Evolutionary conservation across 306 rosid species (phyloP).

Genomic region (Betula pendula): DNA sequence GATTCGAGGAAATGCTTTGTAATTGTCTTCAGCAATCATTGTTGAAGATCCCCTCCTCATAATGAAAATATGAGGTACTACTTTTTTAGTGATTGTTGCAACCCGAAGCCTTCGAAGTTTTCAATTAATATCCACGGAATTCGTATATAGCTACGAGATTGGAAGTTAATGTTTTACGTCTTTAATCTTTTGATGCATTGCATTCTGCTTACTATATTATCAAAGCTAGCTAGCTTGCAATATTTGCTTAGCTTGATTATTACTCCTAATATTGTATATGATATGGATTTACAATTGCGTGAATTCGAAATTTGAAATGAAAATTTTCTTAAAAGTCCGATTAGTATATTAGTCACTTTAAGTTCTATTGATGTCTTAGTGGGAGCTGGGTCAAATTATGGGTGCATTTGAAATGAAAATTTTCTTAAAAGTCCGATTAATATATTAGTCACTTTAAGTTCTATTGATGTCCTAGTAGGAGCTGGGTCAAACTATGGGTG

Average conservation of each 20-base stretch:
- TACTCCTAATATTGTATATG: neutral
- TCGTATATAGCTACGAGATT: neutral
- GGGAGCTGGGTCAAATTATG: too few relatives aligned
- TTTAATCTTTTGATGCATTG: conserved; percentile 41
- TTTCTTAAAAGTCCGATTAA: too few relatives aligned
- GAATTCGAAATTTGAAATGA: too few relatives aligned
- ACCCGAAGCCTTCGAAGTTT: conserved; percentile 18
- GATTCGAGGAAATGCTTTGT: neutral
- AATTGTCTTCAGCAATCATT: neutral
- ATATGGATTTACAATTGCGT: neutral
- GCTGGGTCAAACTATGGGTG: too few relatives aligned
- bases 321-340: too few relatives aligned
- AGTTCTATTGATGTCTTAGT: too few relatives aligned
- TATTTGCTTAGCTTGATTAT: conserved; percentile 3
- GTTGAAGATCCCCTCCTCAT: neutral
- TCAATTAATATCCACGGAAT: neutral
- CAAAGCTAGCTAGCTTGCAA: conserved; percentile 9
- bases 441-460: too few relatives aligned
- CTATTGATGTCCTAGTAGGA: too few relatives aligned
- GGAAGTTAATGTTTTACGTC: conserved; percentile 17
- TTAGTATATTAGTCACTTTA: too few relatives aligned
- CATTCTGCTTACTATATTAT: neutral
- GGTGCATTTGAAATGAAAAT: too few relatives aligned
- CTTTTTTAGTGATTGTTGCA: neutral
- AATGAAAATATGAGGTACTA: neutral